Conservation (phyloP, 768 basidiomycete genomes). For the Glaciozyma martinii region DNA sequence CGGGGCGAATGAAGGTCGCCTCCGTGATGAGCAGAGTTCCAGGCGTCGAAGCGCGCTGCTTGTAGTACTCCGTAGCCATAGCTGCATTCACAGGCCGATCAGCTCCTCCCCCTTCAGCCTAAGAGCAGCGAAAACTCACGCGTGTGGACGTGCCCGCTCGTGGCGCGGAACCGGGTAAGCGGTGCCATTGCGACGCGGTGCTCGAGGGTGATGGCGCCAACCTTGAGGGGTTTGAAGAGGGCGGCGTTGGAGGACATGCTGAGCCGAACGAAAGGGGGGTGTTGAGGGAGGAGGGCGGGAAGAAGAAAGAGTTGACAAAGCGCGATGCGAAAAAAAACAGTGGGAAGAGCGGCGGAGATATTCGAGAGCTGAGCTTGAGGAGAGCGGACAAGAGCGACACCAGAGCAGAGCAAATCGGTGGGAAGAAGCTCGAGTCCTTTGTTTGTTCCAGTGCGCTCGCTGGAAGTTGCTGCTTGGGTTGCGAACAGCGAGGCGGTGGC, state of each 20-base stretch:
- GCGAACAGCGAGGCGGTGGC: too few relatives aligned
- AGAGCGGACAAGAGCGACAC: too few relatives aligned
- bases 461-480: too few relatives aligned
- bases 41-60: conserved; percentile 37
- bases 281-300: neutral
- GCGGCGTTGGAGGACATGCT: conserved; percentile 1
- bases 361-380: too few relatives aligned
- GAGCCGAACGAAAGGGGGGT: neutral
- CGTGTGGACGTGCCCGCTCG: neutral
- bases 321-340: neutral
- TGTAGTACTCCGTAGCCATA: conserved; percentile 29
- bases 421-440: too few relatives aligned
- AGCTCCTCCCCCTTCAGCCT: neutral
- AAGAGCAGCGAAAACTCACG: neutral
- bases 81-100: neutral
- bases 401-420: too few relatives aligned
- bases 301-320: neutral
- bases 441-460: too few relatives aligned
- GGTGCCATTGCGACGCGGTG: conserved; percentile 32
- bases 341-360: too few relatives aligned
- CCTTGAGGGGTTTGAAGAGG: conserved; percentile 17
- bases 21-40: conserved; percentile 54
- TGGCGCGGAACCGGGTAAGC: conserved; percentile 31
- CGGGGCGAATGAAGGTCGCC: conserved; percentile 37
- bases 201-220: conserved; percentile 22